phyloP scores from a whole-genome alignment of 139 green algal species.

The Axilococcus clingmanii region DNA sequence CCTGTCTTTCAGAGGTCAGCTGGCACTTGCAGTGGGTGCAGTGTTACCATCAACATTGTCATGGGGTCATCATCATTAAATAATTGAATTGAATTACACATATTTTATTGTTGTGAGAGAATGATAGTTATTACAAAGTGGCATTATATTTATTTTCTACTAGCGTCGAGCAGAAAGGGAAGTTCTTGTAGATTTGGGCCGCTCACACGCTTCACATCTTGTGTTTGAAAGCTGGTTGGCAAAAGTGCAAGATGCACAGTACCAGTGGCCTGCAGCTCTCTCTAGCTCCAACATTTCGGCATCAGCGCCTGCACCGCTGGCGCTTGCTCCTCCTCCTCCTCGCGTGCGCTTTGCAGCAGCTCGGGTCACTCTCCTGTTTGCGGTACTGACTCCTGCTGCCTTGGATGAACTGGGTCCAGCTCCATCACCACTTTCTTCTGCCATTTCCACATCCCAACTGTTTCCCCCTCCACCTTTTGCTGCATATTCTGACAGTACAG shows the following conservation, averaged over 20 bases:
- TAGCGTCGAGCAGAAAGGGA: too few relatives aligned
- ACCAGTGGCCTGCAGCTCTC: too few relatives aligned
- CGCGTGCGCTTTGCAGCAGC: too few relatives aligned
- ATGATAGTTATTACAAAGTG: too few relatives aligned
- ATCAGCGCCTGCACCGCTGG: constrained; percentile 6
- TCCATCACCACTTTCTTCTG: constrained; percentile 3
- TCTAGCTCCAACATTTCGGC: constrained; percentile 24
- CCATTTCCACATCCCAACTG: neutral
- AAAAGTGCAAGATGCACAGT: constrained; percentile 47
- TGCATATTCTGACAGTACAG: neutral
- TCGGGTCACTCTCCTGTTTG: too few relatives aligned
- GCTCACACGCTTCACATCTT: constrained; percentile 40
- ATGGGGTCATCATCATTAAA: constrained; percentile 13
- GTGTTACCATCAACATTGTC: neutral
- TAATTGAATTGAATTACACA: constrained; percentile 1
- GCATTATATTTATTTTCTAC: too few relatives aligned
- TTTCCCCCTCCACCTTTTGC: too few relatives aligned
- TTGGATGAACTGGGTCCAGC: constrained; percentile 5
- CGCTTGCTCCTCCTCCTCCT: neutral
- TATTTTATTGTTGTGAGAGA: too few relatives aligned
- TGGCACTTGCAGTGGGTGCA: neutral
- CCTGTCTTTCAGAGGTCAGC: neutral
- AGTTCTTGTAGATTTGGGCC: too few relatives aligned
- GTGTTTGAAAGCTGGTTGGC: constrained; percentile 32
- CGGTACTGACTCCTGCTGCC: too few relatives aligned